A percentile compares a stretch with the other conserved stretches of the same genome.
Conservation (phyloP, 1,284 basidiomycete genomes). For the Amylostereum chailletii region DNA sequence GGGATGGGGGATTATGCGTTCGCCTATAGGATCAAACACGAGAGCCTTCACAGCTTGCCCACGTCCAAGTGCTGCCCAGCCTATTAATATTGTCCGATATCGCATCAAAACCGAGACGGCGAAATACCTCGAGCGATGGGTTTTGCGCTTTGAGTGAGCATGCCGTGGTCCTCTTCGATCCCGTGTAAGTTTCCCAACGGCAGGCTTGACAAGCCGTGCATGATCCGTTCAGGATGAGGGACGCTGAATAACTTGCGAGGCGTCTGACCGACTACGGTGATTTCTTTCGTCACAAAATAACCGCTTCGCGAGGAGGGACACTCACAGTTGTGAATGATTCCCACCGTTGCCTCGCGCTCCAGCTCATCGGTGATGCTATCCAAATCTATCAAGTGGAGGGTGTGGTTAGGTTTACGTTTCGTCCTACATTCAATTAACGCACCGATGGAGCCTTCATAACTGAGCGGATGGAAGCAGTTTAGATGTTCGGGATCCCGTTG, state of each 20-base stretch:
- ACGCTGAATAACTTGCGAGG: constrained; percentile 82
- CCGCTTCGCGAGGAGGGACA: background rate
- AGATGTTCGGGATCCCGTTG: constrained; percentile 73
- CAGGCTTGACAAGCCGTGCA: constrained; percentile 61
- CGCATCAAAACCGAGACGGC: constrained; percentile 9
- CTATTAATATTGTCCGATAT: constrained; percentile 16
- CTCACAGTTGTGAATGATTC: constrained; percentile 92
- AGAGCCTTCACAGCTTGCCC: constrained; percentile 40
- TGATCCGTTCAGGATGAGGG: constrained; percentile 72
- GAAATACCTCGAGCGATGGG: constrained; percentile 45
- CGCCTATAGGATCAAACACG: constrained; percentile 45
- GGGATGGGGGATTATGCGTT: constrained; percentile 58
- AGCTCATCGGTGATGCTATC: constrained; percentile 80
- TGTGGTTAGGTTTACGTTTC: background rate
- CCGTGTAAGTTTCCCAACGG: constrained; percentile 68
- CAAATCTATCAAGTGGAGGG: constrained; percentile 45
- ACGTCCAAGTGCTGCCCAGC: constrained; percentile 39
- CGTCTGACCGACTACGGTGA: constrained; percentile 72
- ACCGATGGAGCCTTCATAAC: constrained; percentile 90
- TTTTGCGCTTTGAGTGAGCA: constrained; percentile 48
- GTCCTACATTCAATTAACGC: constrained; percentile 9
- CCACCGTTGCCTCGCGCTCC: constrained; percentile 87
- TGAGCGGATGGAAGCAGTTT: constrained; percentile 92
- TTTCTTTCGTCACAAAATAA: constrained; percentile 2
- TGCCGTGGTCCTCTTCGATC: constrained; percentile 68